Base-by-base conservation (phyloP, 768 basidiomycete species). In the Holtermanniella nyarrowii region DNA sequence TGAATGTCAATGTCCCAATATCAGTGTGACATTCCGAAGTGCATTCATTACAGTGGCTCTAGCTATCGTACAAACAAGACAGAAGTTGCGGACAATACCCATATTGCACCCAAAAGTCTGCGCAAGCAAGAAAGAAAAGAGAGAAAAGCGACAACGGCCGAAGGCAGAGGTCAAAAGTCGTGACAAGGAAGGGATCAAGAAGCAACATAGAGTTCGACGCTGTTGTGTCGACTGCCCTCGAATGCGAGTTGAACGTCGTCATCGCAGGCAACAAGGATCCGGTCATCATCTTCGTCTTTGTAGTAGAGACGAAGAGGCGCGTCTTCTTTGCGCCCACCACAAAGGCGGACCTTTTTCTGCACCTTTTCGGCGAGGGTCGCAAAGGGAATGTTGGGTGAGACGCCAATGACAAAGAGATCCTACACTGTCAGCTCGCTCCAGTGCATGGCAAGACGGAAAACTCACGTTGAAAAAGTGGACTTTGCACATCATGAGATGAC, bases 321-420 rank as follows among this genome's bases (percentile, higher is more conserved):
- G 16, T 37, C 31, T 7, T 37, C 31, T 16, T 37, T 37, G 10
- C 41, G 25, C 2, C 85, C 86, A 18, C 88, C 88, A 68, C 89
- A 93, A 23, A 91, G 77, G 25, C 88, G 79, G 60, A 96, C 91
- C 79, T 96, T 97, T 74, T 82, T 82, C 26, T 85, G 83, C 1
- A 97, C 88, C 68, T 83, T 85, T 70, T 89, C 85, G 48, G 91
- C 84, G 48, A 97, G 77, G 42, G 89, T 86, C 48, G 75, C 76
- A 71, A 84, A 91, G 68, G 85, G 82, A 26, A 86, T 87, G 55
- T 76, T 73, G 55, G 83, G 79, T 41, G 86, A 79, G 22, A 93
- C 88, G 72, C 88, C 85, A 52, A 96, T 86, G 56, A 93, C 85
- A 66, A 96, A 97, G 43, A 95, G 85, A 68, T 95, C 90, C 61